Conservation (phyloP, 1,284 basidiomycete species). For the Puccinia triticina region DNA sequence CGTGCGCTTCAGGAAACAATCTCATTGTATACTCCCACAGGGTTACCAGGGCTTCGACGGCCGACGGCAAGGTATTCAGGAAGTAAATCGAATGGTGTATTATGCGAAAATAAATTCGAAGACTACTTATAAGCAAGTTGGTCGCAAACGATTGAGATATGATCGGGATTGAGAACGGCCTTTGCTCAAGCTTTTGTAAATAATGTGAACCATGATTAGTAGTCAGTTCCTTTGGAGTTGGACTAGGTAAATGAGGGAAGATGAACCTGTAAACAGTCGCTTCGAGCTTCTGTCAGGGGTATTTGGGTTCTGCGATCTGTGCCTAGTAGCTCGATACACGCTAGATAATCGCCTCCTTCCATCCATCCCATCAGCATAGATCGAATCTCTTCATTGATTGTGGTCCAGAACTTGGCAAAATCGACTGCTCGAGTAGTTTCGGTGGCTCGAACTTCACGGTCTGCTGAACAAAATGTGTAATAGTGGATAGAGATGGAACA, state of each 20-base stretch:
- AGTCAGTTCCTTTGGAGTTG: conserved; percentile 1
- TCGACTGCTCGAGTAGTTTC: conserved; percentile 31
- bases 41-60: conserved; percentile 38
- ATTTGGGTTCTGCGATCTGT: conserved; percentile 50
- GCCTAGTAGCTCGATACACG: conserved; percentile 32
- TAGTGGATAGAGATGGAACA: conserved; percentile 31
- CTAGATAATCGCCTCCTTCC: conserved; percentile 5
- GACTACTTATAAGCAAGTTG: conserved; percentile 34
- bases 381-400: conserved; percentile 50
- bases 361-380: conserved; percentile 30
- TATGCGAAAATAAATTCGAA: conserved; percentile 36
- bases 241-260: not conserved
- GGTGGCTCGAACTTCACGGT: conserved; percentile 38
- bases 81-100: conserved; percentile 46
- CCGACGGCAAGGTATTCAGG: conserved; percentile 39
- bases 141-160: conserved; percentile 36
- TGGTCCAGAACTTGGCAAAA: conserved; percentile 42
- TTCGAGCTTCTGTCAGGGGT: conserved; percentile 6
- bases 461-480: conserved; percentile 35
- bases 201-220: not conserved
- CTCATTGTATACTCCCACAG: conserved; percentile 47
- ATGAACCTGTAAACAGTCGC: conserved; percentile 23
- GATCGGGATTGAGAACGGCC: conserved; percentile 49
- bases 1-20: conserved; percentile 25
- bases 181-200: conserved; percentile 41